Evolutionary conservation across 2,329 filamentous ascomycete genomes (phyloP), one percentile per base, ranked within the genome.

Genomic region (Fusarium brevicatenulatum): DNA sequence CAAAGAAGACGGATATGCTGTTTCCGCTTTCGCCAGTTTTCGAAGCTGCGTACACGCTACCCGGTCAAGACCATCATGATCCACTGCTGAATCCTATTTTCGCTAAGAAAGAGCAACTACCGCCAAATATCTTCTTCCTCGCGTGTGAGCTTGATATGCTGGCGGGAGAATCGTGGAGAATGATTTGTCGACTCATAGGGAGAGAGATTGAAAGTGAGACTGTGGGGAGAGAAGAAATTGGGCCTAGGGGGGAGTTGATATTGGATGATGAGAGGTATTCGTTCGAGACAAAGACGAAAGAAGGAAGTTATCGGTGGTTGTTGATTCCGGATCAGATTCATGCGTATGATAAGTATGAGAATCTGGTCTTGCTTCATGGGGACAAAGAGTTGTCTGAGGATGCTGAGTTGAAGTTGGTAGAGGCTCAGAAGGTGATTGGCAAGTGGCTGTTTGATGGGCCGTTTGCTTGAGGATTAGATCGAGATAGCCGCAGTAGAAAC

Each of bases 391-490:
- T 57, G 5, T 55, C 32, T 1, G 42, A 25, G 3, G 70, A 72
- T 43, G 70, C 64, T 5, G 65, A 66, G 16, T 34, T 53, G 4
- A 72, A 72, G 21, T 61, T 61, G 4, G n/a, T 13, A 7, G 64
- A 72, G 21, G 53, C 59, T 10, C 69, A 72, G 32, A 66, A 30
- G 37, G 5, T 59, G 5, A 72, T 72, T 30, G 70, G 64, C 2
- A 25, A 66, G 39, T 72, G 70, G 70, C 4, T 72, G 2, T 66
- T 72, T 18, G 25, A 68, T 4, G 70, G 69, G 0, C 65, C 66
- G 71, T 77, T 86, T 86, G 67, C 56, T 34, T 63, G 6, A 44
- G n/a, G 4, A 9, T n/a, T 30, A 47, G 19, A 47, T 30, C 13
- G 5, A 30, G 13, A 47, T 47, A 47, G 25, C 30, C 9, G 9